phyloP scores from a whole-genome alignment of 306 rosid genomes.

The Cicer cuneatum region DNA sequence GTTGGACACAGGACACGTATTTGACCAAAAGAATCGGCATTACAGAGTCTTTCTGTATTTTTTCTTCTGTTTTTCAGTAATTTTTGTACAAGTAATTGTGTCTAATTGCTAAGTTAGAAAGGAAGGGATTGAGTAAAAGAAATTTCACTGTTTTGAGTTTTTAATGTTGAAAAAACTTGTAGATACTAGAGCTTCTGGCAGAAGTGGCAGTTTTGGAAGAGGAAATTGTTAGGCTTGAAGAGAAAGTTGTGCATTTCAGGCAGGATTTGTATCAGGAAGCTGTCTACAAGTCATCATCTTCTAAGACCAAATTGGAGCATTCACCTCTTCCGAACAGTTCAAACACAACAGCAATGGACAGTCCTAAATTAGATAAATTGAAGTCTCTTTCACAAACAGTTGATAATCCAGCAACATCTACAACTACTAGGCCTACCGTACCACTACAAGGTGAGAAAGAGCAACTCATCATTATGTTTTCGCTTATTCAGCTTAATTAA shows the following conservation, averaged over 20 bases:
- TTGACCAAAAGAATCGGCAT: not conserved
- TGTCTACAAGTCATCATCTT: constrained; percentile 74
- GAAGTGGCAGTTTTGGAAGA: constrained; percentile 99
- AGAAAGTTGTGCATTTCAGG: constrained; percentile 76
- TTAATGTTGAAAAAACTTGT: constrained; percentile 20
- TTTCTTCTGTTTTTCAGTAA: constrained; percentile 4
- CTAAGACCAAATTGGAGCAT: constrained; percentile 62
- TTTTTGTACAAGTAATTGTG: constrained; percentile 10
- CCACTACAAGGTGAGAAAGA: constrained; percentile 57
- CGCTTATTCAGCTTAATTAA: constrained; percentile 16
- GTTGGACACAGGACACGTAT: not conserved
- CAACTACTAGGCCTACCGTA: constrained; percentile 30
- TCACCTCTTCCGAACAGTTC: constrained; percentile 48
- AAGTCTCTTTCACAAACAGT: constrained; percentile 54
- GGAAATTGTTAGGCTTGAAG: constrained; percentile 95
- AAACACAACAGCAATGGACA: constrained; percentile 42
- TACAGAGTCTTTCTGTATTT: not conserved
- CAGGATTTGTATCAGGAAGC: constrained; percentile 93
- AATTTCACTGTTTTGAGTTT: constrained; percentile 21
- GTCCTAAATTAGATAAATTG: constrained; percentile 51
- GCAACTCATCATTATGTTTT: constrained; percentile 27
- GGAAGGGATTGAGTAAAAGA: constrained; percentile 15
- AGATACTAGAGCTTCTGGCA: constrained; percentile 87
- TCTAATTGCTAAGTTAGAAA: constrained; percentile 20
- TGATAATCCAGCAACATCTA: constrained; percentile 38